Evolutionary conservation across 371 early-diverging fungal genomes (phyloP).

Genomic region (Lichtheimia ornata): DNA sequence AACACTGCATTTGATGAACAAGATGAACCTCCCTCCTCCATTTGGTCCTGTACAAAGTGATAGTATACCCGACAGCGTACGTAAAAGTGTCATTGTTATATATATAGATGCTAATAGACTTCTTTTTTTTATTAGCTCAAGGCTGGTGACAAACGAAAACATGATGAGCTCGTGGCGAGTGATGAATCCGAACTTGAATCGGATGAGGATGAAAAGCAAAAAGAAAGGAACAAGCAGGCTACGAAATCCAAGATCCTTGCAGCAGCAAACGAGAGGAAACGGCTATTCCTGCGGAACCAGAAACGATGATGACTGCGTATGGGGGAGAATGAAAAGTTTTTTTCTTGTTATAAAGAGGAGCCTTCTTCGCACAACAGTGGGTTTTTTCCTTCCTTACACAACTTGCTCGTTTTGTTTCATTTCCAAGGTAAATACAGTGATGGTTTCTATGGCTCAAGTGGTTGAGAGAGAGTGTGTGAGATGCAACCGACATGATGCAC

Average conservation of each 20-base stretch:
- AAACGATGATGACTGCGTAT: no score
- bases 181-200: constrained; percentile 66
- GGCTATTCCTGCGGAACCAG: constrained; percentile 7
- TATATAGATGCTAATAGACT: neutral
- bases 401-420: no score
- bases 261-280: constrained; percentile 6
- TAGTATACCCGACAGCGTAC: constrained; percentile 23
- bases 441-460: neutral
- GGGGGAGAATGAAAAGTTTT: constrained; percentile 8
- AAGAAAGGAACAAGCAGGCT: constrained; percentile 20
- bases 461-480: neutral
- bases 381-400: neutral
- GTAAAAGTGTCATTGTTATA: neutral
- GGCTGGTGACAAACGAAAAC: constrained; percentile 26
- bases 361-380: neutral
- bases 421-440: constrained; percentile 7
- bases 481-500: constrained; percentile 10
- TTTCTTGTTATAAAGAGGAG: constrained; percentile 8
- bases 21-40: constrained; percentile 70
- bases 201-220: constrained; percentile 32
- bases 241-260: constrained; percentile 25
- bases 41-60: constrained; percentile 43
- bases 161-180: constrained; percentile 46
- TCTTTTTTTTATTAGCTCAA: neutral
- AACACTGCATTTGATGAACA: constrained; percentile 74